Evolutionary conservation across 768 basidiomycete genomes (phyloP).

Genomic region (Psilocybe cubensis): DNA sequence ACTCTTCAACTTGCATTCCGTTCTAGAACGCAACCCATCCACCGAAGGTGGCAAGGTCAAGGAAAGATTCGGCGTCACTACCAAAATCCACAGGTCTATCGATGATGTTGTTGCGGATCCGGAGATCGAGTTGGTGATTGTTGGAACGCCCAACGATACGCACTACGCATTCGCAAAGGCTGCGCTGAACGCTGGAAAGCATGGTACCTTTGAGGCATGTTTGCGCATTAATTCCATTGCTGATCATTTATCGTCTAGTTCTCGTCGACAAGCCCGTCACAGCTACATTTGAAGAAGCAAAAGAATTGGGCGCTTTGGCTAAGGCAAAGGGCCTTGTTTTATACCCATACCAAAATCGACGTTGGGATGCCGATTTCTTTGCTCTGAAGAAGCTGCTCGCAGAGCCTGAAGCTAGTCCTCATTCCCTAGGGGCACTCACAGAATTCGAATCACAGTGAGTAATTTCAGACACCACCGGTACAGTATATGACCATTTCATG

Average conservation of each 20-base stretch:
- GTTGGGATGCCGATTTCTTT: conserved; percentile 82
- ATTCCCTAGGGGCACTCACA: conserved; percentile 61
- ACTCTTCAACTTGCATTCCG: conserved; percentile 71
- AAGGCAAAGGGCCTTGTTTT: conserved; percentile 61
- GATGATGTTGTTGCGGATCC: conserved; percentile 64
- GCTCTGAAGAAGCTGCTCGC: conserved; percentile 62
- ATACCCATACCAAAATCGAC: conserved; percentile 75
- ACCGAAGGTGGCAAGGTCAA: conserved; percentile 65
- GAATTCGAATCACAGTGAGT: conserved; percentile 81
- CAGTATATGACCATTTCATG: conserved; percentile 1
- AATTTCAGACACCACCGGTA: neutral
- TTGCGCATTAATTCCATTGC: neutral
- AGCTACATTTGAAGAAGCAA: conserved; percentile 59
- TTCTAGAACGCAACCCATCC: conserved; percentile 72
- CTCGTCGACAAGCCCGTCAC: conserved; percentile 84
- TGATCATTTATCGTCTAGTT: conserved; percentile 39
- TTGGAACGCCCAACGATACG: conserved; percentile 76
- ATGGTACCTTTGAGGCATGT: conserved; percentile 45
- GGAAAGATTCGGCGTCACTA: conserved; percentile 61
- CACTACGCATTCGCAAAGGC: conserved; percentile 72
- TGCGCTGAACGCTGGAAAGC: conserved; percentile 69
- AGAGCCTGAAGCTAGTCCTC: conserved; percentile 51
- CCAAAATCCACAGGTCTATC: conserved; percentile 61
- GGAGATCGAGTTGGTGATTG: conserved; percentile 68
- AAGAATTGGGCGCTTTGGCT: conserved; percentile 63